phyloP scores from a whole-genome alignment of 371 early-diverging fungal genomes.

The Syncephalastrum sp. region DNA sequence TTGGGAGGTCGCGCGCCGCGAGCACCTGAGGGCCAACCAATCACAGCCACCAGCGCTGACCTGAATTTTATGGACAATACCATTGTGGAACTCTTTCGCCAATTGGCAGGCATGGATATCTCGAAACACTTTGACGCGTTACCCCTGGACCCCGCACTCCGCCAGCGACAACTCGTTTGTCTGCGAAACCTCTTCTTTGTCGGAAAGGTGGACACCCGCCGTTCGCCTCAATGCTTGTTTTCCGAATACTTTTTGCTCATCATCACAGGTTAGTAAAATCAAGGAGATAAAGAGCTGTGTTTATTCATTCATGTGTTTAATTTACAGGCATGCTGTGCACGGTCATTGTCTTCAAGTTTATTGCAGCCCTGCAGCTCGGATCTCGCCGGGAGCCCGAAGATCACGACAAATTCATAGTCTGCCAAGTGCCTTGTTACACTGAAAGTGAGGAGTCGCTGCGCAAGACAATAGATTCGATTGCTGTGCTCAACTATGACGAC shows the following conservation, averaged over 20 bases:
- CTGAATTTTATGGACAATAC: slow-evolving; percentile 55
- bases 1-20: slow-evolving; percentile 43
- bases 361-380: slow-evolving; percentile 89
- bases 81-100: slow-evolving; percentile 63
- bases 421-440: slow-evolving; percentile 95
- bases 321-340: slow-evolving; percentile 62
- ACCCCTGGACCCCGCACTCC: slow-evolving; percentile 32
- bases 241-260: slow-evolving; percentile 82
- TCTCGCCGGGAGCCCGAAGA: slow-evolving; percentile 79
- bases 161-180: slow-evolving; percentile 55
- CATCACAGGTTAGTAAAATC: slow-evolving; percentile 38
- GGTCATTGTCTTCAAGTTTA: slow-evolving; percentile 88
- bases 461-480: slow-evolving; percentile 88
- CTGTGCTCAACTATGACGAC: slow-evolving; percentile 85
- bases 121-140: slow-evolving; percentile 61
- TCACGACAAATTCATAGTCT: slow-evolving; percentile 93
- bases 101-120: slow-evolving; percentile 66
- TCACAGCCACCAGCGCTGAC: slow-evolving; percentile 52
- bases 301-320: slow-evolving; percentile 3
- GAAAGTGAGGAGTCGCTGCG: slow-evolving; percentile 94
- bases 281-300: slow-evolving; percentile 12
- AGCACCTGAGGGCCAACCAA: slow-evolving; percentile 34
- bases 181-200: slow-evolving; percentile 79
- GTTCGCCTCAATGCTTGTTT: slow-evolving; percentile 75
- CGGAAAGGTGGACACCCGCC: slow-evolving; percentile 83